A percentile compares a stretch with the other conserved stretches of the same genome.
Evolutionary conservation across 176 grass and related monocot species (phyloP).

Genomic region (Oryza meyeriana): DNA sequence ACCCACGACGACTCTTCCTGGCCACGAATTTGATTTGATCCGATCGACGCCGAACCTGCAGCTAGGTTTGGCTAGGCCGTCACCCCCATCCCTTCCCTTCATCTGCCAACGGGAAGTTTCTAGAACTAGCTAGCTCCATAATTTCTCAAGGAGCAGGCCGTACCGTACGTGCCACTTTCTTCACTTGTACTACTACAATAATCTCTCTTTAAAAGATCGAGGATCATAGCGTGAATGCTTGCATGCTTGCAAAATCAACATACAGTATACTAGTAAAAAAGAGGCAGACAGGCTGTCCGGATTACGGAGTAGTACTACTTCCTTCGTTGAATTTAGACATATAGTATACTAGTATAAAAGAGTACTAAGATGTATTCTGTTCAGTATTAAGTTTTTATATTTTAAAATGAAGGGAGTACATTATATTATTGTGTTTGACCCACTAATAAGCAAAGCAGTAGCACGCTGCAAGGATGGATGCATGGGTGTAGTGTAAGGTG

Average conservation of each 20-base stretch:
- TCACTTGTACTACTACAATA: too few relatives aligned
- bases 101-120: neutral
- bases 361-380: too few relatives aligned
- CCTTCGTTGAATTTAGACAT: too few relatives aligned
- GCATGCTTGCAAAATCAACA: neutral
- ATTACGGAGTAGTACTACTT: too few relatives aligned
- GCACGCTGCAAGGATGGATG: neutral
- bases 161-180: neutral
- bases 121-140: neutral
- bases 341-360: too few relatives aligned
- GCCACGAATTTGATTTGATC: constrained; percentile 8
- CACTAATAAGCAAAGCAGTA: too few relatives aligned
- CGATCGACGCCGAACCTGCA: neutral
- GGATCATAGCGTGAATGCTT: neutral
- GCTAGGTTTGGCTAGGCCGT: neutral
- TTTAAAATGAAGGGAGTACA: too few relatives aligned
- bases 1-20: neutral
- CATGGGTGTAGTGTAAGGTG: neutral
- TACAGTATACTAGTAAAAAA: neutral
- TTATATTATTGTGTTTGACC: too few relatives aligned
- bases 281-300: neutral
- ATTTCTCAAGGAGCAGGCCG: too few relatives aligned
- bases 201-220: neutral
- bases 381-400: too few relatives aligned
- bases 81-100: neutral